phyloP scores from a whole-genome alignment of 768 basidiomycete species.

The Lactarius sanguifluus region DNA sequence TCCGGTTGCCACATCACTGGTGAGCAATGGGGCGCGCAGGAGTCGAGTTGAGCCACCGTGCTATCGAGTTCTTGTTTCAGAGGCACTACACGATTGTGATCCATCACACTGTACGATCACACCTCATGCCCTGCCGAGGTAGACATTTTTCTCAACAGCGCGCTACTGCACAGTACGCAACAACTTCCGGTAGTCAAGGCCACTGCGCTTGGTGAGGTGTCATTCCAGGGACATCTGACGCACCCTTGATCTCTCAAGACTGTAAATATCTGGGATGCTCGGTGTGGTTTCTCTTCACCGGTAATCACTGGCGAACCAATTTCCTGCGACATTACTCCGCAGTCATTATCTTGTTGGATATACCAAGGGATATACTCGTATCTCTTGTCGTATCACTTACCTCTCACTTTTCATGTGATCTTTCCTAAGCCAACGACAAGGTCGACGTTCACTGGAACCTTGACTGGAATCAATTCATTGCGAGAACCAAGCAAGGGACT shows the following conservation, averaged over 20 bases:
- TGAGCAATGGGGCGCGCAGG: not conserved
- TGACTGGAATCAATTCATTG: not conserved
- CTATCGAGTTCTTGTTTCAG: not conserved
- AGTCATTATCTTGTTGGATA: too few species aligned
- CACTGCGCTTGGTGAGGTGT: not conserved
- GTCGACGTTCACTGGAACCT: not conserved
- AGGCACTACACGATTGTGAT: not conserved
- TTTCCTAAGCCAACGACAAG: not conserved
- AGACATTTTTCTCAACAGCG: not conserved
- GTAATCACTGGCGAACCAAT: too few species aligned
- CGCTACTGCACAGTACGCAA: not conserved
- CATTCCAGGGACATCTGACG: not conserved
- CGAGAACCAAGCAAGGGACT: not conserved
- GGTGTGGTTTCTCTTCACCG: not conserved
- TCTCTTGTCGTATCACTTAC: too few species aligned
- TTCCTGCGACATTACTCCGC: too few species aligned
- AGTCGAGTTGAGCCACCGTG: not conserved
- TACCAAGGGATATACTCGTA: too few species aligned
- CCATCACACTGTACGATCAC: not conserved
- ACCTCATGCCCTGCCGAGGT: not conserved
- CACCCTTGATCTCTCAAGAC: not conserved
- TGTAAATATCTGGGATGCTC: not conserved
- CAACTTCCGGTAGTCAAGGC: not conserved
- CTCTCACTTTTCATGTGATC: not conserved
- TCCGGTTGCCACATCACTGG: not conserved